Evolutionary conservation across 1,284 basidiomycete species (phyloP), one percentile per base, ranked within the genome.

Genomic region (Tilletia horrida): DNA sequence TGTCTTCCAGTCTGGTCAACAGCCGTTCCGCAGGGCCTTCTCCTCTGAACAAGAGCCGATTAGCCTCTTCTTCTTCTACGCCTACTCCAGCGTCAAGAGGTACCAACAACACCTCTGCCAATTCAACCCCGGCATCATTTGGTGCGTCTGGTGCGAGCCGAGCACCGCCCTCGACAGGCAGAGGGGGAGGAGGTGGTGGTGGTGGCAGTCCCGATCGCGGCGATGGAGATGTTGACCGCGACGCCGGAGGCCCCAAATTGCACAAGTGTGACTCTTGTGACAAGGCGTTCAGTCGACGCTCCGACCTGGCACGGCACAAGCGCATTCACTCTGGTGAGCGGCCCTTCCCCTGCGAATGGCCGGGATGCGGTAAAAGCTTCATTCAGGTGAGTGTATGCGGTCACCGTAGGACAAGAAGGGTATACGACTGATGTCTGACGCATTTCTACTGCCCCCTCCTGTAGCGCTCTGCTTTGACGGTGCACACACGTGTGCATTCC

Each of bases 251-350:
- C 2, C 78, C 78, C 44, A 81, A 80, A 67, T 67, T 77, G 64
- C 79, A 81, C 66, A 72, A 75, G 47, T 81, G 79, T 69, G 79
- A 79, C 66, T 73, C 75, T 18, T 81, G 79, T 65, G 73, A 70
- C 63, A 81, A 81, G 71, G 76, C 78, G 16, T 81, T 81, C 65
- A 80, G 77, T 66, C 72, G 79, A 40, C 67, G 79, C 29, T 81
- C 79, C 13, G 79, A 81, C 61, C 64, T 81, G 47, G 79, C 79
- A 14, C 71, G 79, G 21, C 91, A 93, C 80, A 89, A 88, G 85
- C 87, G 91, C 64, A 92, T 92, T 83, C 91, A 93, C 78, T 92
- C 91, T 0, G 92, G 91, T 35, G 91, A 93, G 81, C 87, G 91
- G 62, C 91, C 91, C 2, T 93, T 90, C 66, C 81, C 79, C 7